A percentile compares a stretch with the other conserved stretches of the same genome.
Evolutionary conservation across 495 filamentous ascomycete genomes (phyloP).

Genomic region (Lasiosphaeria hispida): DNA sequence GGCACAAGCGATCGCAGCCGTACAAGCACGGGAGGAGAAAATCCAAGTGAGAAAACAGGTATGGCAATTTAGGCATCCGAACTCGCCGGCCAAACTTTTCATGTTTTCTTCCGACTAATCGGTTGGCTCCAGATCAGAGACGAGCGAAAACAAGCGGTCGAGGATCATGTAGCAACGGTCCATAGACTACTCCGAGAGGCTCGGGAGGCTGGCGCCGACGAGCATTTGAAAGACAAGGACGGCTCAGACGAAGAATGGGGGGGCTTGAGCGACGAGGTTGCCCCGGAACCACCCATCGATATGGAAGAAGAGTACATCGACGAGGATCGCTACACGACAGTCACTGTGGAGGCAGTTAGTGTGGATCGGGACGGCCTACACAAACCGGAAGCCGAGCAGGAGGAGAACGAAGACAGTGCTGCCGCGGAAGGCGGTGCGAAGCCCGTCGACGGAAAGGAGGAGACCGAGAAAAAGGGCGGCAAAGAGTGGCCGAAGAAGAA

Average conservation of each 20-base stretch:
- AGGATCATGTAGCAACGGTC: slow-evolving; percentile 73
- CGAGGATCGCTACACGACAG: slow-evolving; percentile 91
- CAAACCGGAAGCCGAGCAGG: slow-evolving; percentile 46
- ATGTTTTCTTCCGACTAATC: not conserved
- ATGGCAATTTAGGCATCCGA: slow-evolving; percentile 14
- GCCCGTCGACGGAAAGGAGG: slow-evolving; percentile 28
- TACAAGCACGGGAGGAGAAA: slow-evolving; percentile 71
- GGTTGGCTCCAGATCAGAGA: slow-evolving; percentile 63
- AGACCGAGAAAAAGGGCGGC: slow-evolving; percentile 43
- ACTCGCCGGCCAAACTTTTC: not conserved
- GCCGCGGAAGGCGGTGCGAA: slow-evolving; percentile 31
- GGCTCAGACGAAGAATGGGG: slow-evolving; percentile 58
- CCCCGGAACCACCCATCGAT: slow-evolving; percentile 52
- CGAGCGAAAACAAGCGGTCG: slow-evolving; percentile 71
- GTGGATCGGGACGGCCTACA: slow-evolving; percentile 68
- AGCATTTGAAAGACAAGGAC: slow-evolving; percentile 18
- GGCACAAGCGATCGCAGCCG: slow-evolving; percentile 73
- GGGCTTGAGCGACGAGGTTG: slow-evolving; percentile 57
- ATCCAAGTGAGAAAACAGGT: slow-evolving; percentile 72
- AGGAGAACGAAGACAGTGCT: slow-evolving; percentile 29
- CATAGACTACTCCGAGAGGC: slow-evolving; percentile 59
- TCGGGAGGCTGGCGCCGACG: slow-evolving; percentile 45
- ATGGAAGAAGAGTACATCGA: slow-evolving; percentile 94
- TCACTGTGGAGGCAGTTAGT: slow-evolving; percentile 89
- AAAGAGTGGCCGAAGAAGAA: slow-evolving; percentile 66